Percentiles rank a stretch among this genome's conserved stretches.
Conservation (phyloP, 352 stramenopile genomes). For the Globisporangium echinulatum region DNA sequence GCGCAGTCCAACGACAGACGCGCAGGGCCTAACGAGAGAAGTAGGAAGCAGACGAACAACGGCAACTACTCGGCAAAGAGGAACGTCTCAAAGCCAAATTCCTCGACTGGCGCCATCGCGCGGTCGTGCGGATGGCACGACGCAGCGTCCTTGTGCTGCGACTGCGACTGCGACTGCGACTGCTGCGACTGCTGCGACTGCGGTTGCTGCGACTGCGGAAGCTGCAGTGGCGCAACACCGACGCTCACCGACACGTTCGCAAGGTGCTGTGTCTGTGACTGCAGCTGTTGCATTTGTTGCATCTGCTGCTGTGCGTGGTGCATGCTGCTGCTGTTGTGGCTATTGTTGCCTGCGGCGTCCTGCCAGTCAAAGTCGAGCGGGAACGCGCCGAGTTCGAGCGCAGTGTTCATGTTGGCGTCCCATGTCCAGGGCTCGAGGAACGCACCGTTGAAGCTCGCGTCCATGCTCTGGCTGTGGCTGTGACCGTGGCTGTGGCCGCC, state of each 20-base stretch:
- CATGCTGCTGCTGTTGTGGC: slow-evolving; percentile 5
- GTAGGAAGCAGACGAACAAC: too few species aligned
- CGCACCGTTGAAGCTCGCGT: slow-evolving; percentile 30
- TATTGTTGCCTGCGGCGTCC: slow-evolving; percentile 9
- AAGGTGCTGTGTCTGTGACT: slow-evolving; percentile 4
- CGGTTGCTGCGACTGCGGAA: slow-evolving; percentile 3
- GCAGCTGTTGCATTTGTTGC: not conserved
- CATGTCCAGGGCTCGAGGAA: slow-evolving; percentile 66
- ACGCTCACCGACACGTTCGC: slow-evolving; percentile 17
- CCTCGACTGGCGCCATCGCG: slow-evolving; percentile 35
- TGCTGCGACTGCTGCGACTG: slow-evolving; percentile 16
- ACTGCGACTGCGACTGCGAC: slow-evolving; percentile 15
- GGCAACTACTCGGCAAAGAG: slow-evolving; percentile 53
- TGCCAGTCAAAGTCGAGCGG: slow-evolving; percentile 55
- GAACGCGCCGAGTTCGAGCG: slow-evolving; percentile 35
- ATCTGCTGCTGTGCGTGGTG: not conserved
- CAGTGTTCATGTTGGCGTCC: slow-evolving; percentile 40
- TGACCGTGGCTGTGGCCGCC: not conserved
- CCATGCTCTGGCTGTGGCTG: slow-evolving; percentile 12
- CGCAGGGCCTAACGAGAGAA: too few species aligned
- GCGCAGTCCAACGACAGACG: too few species aligned
- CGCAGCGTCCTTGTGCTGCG: not conserved
- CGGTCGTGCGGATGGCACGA: slow-evolving; percentile 37
- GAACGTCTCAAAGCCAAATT: slow-evolving; percentile 61
- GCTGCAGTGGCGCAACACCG: slow-evolving; percentile 3